These are phyloP conservation scores for Ganoderma lucidum DNA, from an alignment of 1,284 basidiomycete species.

Conservation along the genomic window DNA sequence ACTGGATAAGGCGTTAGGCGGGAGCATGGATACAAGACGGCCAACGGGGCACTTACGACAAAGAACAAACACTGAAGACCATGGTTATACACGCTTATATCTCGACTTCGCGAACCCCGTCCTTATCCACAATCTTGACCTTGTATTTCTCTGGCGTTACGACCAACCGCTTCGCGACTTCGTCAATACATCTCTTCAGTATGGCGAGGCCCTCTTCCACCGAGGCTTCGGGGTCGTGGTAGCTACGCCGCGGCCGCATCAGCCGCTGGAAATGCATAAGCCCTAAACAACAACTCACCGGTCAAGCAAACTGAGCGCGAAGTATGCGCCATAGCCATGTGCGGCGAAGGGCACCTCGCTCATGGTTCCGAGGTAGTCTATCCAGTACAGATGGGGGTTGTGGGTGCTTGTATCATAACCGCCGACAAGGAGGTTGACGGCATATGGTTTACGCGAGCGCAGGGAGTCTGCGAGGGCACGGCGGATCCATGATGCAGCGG, in stretches of 20 bases:
- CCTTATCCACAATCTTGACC: conserved; percentile 91
- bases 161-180: conserved; percentile 87
- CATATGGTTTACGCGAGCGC: conserved; percentile 88
- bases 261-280: neutral
- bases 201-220: conserved; percentile 88
- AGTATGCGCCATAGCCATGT: conserved; percentile 96
- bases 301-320: conserved; percentile 92
- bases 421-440: conserved; percentile 93
- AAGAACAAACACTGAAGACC: conserved; percentile 10
- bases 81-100: conserved; percentile 48
- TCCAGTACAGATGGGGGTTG: conserved; percentile 89
- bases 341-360: conserved; percentile 92
- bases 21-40: neutral
- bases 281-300: conserved; percentile 57
- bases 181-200: conserved; percentile 87
- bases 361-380: conserved; percentile 95
- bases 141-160: conserved; percentile 87
- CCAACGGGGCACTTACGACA: conserved; percentile 13
- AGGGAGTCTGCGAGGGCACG: conserved; percentile 89
- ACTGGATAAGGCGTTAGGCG: neutral
- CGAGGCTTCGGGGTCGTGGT: conserved; percentile 85
- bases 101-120: conserved; percentile 85
- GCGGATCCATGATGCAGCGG: conserved; percentile 95
- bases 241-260: conserved; percentile 51
- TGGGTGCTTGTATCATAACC: conserved; percentile 84